Conservation (phyloP, 192 early-diverging fungal genomes). For the Spizellomyces sp. region DNA sequence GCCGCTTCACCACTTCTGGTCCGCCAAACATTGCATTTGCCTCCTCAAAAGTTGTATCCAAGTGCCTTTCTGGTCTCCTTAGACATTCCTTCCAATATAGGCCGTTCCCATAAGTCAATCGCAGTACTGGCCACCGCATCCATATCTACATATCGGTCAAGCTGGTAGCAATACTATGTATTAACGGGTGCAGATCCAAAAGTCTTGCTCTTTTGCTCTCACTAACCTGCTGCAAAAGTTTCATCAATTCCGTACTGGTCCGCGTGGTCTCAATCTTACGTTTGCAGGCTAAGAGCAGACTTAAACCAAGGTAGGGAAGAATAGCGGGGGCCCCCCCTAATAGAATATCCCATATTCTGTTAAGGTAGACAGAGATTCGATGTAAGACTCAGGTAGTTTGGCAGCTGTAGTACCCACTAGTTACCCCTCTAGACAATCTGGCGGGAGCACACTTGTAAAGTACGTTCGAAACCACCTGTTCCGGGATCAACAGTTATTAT, state of each 20-base stretch:
- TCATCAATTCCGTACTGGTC: slow-evolving; percentile 27
- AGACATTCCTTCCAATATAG: slow-evolving; percentile 37
- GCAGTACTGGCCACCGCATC: slow-evolving; percentile 44
- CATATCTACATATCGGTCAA: slow-evolving; percentile 41
- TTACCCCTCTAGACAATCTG: slow-evolving; percentile 39
- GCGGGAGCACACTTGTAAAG: slow-evolving; percentile 38
- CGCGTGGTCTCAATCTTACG: slow-evolving; percentile 30
- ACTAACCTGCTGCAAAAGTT: slow-evolving; percentile 33
- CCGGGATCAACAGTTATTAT: background rate
- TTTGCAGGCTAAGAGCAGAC: slow-evolving; percentile 39
- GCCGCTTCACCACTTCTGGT: no score
- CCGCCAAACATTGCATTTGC: background rate
- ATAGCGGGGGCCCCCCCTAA: slow-evolving; percentile 44
- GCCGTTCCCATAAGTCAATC: slow-evolving; percentile 51
- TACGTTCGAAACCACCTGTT: slow-evolving; percentile 45
- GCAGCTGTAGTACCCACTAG: no score
- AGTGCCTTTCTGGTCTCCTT: slow-evolving; percentile 28
- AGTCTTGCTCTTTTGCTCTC: background rate
- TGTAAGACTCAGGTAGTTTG: no score
- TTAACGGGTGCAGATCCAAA: background rate
- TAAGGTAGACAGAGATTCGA: no score
- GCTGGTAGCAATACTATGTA: slow-evolving; percentile 9
- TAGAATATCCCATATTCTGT: slow-evolving; percentile 49
- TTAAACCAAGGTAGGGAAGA: slow-evolving; percentile 41
- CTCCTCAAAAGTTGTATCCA: slow-evolving; percentile 30